These are phyloP conservation scores for Pseudonitzschia multistriata DNA, from an alignment of 108 stramenopile species.

Conservation along the genomic window DNA sequence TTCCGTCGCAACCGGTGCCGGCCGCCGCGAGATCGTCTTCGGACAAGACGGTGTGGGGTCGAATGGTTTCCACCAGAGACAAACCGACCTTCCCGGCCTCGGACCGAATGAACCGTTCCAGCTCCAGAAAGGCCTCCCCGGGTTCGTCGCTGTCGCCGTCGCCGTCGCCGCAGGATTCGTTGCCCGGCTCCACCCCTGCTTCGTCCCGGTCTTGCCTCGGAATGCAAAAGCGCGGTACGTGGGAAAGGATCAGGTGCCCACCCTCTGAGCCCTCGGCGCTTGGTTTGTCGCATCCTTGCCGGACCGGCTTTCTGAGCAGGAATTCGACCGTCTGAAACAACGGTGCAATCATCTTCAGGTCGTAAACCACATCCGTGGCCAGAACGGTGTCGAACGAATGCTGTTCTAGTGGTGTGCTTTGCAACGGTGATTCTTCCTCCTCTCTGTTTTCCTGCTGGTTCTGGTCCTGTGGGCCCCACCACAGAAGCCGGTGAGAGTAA, in stretches of 20 bases:
- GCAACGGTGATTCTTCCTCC: not conserved
- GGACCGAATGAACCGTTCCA: constrained; percentile 7
- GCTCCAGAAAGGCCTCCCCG: not conserved
- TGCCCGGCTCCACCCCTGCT: not conserved
- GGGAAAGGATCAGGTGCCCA: constrained; percentile 44
- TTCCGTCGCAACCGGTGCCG: not conserved
- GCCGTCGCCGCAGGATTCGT: not conserved
- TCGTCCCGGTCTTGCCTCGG: constrained; percentile 8
- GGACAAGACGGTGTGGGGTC: constrained; percentile 6
- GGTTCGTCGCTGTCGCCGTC: not conserved
- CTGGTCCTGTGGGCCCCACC: constrained; percentile 17
- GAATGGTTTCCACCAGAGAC: constrained; percentile 14
- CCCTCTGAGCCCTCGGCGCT: not conserved
- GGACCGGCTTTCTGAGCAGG: constrained; percentile 11
- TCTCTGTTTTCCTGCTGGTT: not conserved
- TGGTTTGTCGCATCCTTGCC: not conserved
- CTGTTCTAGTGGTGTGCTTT: not conserved
- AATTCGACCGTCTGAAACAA: constrained; percentile 31
- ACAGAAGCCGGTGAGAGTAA: constrained; percentile 12
- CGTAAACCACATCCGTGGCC: constrained; percentile 64
- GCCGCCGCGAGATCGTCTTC: not conserved
- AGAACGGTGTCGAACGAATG: constrained; percentile 39
- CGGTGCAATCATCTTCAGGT: constrained; percentile 42
- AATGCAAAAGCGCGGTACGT: constrained; percentile 57
- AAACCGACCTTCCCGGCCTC: constrained; percentile 4